Evolutionary conservation across 2,329 filamentous ascomycete species (phyloP).

Genomic region (Calonectria naviculata): DNA sequence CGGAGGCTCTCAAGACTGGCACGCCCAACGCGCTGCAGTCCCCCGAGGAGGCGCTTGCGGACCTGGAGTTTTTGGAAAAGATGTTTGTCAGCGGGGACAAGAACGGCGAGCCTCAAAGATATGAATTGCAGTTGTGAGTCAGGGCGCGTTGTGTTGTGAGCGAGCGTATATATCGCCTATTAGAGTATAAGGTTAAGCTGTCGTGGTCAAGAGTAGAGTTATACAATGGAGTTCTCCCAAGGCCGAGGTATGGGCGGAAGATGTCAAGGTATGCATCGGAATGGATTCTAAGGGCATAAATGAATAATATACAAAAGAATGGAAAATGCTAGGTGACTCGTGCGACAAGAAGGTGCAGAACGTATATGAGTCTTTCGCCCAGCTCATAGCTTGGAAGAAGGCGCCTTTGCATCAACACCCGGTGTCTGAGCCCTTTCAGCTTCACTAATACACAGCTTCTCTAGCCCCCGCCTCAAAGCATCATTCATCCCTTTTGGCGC

Average conservation of each 20-base stretch:
- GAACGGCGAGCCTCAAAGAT: slow-evolving; percentile 51
- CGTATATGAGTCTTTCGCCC: background rate
- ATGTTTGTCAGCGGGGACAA: slow-evolving; percentile 61
- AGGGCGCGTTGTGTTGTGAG: background rate
- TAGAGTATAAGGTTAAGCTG: background rate
- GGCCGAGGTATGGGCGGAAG: background rate
- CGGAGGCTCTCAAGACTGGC: slow-evolving; percentile 60
- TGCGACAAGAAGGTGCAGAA: background rate
- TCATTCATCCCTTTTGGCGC: slow-evolving; percentile 71
- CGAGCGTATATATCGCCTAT: background rate
- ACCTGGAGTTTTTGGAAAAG: slow-evolving; percentile 68
- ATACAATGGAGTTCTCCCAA: background rate
- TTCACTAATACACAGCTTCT: slow-evolving; percentile 59
- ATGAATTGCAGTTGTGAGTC: slow-evolving; percentile 49
- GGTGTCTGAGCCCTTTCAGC: slow-evolving; percentile 11
- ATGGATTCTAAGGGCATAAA: background rate
- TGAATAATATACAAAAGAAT: background rate
- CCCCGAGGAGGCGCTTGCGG: slow-evolving; percentile 68
- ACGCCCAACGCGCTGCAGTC: slow-evolving; percentile 61
- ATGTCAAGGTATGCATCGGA: background rate
- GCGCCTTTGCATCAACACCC: slow-evolving; percentile 20
- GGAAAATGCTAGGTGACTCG: background rate
- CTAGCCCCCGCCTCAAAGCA: slow-evolving; percentile 67
- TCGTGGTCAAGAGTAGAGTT: background rate
- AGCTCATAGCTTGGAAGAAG: slow-evolving; percentile 8